Conservation (phyloP, 2,329 filamentous ascomycete genomes). For the Alternaria metachromatica region DNA sequence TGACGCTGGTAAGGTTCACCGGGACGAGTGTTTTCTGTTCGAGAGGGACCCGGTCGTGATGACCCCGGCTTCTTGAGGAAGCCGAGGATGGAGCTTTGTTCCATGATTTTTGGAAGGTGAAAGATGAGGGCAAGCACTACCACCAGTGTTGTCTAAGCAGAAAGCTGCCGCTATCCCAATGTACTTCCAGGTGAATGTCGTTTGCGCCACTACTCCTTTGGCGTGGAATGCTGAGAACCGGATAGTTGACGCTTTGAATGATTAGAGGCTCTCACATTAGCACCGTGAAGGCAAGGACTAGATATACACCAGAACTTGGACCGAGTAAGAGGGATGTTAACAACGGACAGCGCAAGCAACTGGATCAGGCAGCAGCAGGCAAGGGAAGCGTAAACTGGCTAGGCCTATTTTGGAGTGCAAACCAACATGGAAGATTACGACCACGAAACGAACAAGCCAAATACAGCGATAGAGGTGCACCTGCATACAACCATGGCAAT, state of each 20-base stretch:
- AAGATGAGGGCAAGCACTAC: not conserved
- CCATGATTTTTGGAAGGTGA: conserved; percentile 18
- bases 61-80: conserved; percentile 22
- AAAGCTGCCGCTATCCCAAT: not conserved
- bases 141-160: not conserved
- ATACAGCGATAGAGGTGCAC: not conserved
- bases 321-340: not conserved
- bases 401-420: not conserved
- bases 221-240: not conserved
- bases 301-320: not conserved
- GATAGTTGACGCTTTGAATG: not conserved
- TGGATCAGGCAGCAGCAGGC: conserved; percentile 21
- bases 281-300: not conserved
- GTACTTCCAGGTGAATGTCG: not conserved
- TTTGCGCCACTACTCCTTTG: not conserved
- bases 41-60: conserved; percentile 5
- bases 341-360: not conserved
- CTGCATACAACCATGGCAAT: not conserved
- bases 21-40: conserved; percentile 16
- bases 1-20: conserved; percentile 24
- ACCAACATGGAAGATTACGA: not conserved
- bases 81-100: conserved; percentile 30
- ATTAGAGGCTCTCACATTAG: not conserved
- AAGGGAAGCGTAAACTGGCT: conserved; percentile 1
- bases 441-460: not conserved